phyloP scores from a whole-genome alignment of 352 stramenopile genomes.

The Pythium dissimile region DNA sequence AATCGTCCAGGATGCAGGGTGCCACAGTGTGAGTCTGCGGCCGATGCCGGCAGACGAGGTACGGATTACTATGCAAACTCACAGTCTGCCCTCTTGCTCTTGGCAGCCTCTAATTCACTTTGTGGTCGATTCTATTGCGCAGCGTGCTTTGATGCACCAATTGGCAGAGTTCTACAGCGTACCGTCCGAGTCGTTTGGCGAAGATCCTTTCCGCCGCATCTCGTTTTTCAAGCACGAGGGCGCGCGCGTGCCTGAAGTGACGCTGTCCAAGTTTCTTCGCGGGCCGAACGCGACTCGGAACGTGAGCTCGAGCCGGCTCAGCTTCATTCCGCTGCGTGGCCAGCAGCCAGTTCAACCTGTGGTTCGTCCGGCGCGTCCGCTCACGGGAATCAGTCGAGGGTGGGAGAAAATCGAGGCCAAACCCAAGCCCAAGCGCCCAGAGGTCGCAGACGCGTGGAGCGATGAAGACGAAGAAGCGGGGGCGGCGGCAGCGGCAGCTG shows the following conservation, averaged over 20 bases:
- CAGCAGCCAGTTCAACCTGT: slow-evolving; percentile 23
- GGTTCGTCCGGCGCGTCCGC: slow-evolving; percentile 17
- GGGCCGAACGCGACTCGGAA: slow-evolving; percentile 31
- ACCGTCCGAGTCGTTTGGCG: slow-evolving; percentile 70
- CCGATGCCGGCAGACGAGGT: slow-evolving; percentile 69
- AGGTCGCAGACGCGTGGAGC: slow-evolving; percentile 72
- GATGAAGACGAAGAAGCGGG: slow-evolving; percentile 48
- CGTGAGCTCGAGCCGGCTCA: slow-evolving; percentile 33
- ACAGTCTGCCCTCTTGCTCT: too few relatives aligned
- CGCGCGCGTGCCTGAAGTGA: slow-evolving; percentile 45
- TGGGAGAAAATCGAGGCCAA: slow-evolving; percentile 67
- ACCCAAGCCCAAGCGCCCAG: slow-evolving; percentile 31
- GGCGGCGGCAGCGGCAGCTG: too few relatives aligned
- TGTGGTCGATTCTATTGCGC: slow-evolving; percentile 5
- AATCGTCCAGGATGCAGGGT: slow-evolving; percentile 61
- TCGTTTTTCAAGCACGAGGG: slow-evolving; percentile 73
- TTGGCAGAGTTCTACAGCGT: slow-evolving; percentile 64
- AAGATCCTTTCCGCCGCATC: slow-evolving; percentile 63
- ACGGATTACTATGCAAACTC: not conserved
- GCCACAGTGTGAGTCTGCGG: slow-evolving; percentile 70
- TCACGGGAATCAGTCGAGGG: slow-evolving; percentile 42
- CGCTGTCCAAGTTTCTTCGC: slow-evolving; percentile 42
- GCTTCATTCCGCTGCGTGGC: slow-evolving; percentile 51
- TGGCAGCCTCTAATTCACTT: too few relatives aligned
- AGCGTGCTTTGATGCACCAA: slow-evolving; percentile 71